Conservation (phyloP, 306 rosid genomes). For the Fagus crenata region DNA sequence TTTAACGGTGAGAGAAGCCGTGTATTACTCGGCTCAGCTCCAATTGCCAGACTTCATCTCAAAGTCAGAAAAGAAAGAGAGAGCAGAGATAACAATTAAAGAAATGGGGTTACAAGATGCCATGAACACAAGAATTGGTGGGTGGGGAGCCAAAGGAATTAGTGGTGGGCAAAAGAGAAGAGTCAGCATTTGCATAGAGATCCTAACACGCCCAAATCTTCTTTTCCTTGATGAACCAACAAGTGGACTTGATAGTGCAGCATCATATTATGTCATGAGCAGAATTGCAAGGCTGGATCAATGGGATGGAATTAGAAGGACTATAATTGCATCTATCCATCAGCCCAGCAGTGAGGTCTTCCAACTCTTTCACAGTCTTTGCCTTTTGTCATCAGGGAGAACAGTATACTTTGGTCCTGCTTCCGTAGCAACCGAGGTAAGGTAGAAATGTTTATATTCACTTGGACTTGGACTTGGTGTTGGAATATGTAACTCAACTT, state of each 20-base stretch:
- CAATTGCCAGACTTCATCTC: conserved; percentile 53
- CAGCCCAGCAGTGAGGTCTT: conserved; percentile 77
- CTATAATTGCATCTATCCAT: conserved; percentile 62
- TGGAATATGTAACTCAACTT: not conserved
- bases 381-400: conserved; percentile 62
- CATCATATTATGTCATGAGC: conserved; percentile 70
- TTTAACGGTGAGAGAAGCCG: conserved; percentile 48
- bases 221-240: conserved; percentile 64
- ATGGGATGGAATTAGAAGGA: conserved; percentile 40
- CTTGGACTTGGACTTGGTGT: too few relatives aligned
- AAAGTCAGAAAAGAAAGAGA: conserved; percentile 38
- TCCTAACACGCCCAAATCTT: conserved; percentile 49
- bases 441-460: too few relatives aligned
- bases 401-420: conserved; percentile 74
- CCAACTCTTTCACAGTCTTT: conserved; percentile 61
- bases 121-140: conserved; percentile 48
- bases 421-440: conserved; percentile 57
- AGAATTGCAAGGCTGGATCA: conserved; percentile 45
- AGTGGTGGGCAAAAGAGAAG: conserved; percentile 61
- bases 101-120: conserved; percentile 57
- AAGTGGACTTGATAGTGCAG: conserved; percentile 74
- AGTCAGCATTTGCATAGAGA: conserved; percentile 56
- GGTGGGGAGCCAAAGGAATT: conserved; percentile 45
- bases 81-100: conserved; percentile 40
- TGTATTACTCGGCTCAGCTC: conserved; percentile 53